Evolutionary conservation across 805 yeast genomes (phyloP).

Genomic region (Priceomyces medius): DNA sequence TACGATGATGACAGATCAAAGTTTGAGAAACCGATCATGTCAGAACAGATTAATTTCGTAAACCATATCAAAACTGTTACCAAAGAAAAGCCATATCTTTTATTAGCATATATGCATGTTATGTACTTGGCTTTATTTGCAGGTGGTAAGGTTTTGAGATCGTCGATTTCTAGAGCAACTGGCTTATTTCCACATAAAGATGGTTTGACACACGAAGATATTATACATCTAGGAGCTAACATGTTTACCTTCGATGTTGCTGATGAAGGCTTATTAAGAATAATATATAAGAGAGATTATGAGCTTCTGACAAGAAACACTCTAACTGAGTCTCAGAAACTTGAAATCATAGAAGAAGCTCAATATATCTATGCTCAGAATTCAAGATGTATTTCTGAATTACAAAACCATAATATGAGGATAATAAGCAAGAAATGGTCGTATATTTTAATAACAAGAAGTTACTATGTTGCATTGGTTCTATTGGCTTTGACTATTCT

Average conservation of each 20-base stretch:
- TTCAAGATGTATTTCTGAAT: conserved; percentile 58
- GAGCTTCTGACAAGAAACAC: conserved; percentile 72
- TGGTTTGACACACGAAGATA: conserved; percentile 63
- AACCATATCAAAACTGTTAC: conserved; percentile 58
- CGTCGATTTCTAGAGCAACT: conserved; percentile 61
- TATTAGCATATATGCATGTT: conserved; percentile 81
- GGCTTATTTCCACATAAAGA: conserved; percentile 75
- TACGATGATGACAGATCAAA: conserved; percentile 56
- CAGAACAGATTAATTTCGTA: conserved; percentile 60
- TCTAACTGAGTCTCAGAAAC: conserved; percentile 70
- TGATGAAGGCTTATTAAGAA: conserved; percentile 64
- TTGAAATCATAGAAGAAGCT: conserved; percentile 66
- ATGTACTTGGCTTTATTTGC: conserved; percentile 84
- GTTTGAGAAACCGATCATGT: conserved; percentile 56
- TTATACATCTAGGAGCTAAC: conserved; percentile 62
- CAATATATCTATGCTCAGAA: conserved; percentile 64
- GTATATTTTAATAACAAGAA: conserved; percentile 52
- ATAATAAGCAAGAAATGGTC: conserved; percentile 55
- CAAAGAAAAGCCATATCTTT: conserved; percentile 61
- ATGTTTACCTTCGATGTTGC: conserved; percentile 69
- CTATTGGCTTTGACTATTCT: conserved; percentile 31
- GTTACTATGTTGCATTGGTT: conserved; percentile 44
- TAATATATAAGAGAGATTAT: conserved; percentile 69
- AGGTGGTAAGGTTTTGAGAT: conserved; percentile 74
- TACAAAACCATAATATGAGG: conserved; percentile 62